phyloP scores from a whole-genome alignment of 2,329 filamentous ascomycete genomes.

The Alternaria atra region DNA sequence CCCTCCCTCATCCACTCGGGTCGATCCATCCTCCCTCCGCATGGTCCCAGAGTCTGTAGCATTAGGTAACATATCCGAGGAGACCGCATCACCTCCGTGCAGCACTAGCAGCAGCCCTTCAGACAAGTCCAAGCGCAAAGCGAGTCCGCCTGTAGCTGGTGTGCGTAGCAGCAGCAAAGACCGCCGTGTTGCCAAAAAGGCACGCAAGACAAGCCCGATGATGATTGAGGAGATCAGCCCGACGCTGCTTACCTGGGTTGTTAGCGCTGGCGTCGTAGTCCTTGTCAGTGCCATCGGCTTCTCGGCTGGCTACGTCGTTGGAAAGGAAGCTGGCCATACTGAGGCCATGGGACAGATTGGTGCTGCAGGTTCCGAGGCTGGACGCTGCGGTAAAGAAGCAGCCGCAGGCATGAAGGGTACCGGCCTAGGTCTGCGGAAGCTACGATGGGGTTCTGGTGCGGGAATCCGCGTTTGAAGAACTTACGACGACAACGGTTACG shows the following conservation, averaged over 20 bases:
- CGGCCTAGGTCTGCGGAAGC: slow-evolving; percentile 42
- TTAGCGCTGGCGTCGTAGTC: slow-evolving; percentile 71
- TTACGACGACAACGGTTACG: background rate
- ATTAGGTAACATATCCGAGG: slow-evolving; percentile 54
- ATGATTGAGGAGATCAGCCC: slow-evolving; percentile 60
- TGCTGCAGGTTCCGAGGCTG: slow-evolving; percentile 38
- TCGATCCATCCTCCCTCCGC: slow-evolving; percentile 64
- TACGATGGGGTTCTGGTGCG: slow-evolving; percentile 43
- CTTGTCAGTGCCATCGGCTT: slow-evolving; percentile 71
- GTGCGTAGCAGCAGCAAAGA: slow-evolving; percentile 56
- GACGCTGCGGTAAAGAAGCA: slow-evolving; percentile 47
- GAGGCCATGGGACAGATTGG: slow-evolving; percentile 55
- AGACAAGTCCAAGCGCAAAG: slow-evolving; percentile 58
- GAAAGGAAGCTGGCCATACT: slow-evolving; percentile 65
- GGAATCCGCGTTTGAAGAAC: slow-evolving; percentile 28
- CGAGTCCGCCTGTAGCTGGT: slow-evolving; percentile 39
- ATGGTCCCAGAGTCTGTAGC: slow-evolving; percentile 69
- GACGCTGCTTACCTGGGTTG: slow-evolving; percentile 71
- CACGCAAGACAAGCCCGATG: slow-evolving; percentile 45
- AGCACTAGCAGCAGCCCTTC: slow-evolving; percentile 40
- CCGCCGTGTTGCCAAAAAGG: slow-evolving; percentile 56
- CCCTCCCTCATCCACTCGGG: slow-evolving; percentile 49
- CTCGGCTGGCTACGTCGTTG: slow-evolving; percentile 69
- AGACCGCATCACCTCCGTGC: slow-evolving; percentile 38
- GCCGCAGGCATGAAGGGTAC: slow-evolving; percentile 35